phyloP scores from a whole-genome alignment of 2,329 filamentous ascomycete species.

The Dactylellina sp. region DNA sequence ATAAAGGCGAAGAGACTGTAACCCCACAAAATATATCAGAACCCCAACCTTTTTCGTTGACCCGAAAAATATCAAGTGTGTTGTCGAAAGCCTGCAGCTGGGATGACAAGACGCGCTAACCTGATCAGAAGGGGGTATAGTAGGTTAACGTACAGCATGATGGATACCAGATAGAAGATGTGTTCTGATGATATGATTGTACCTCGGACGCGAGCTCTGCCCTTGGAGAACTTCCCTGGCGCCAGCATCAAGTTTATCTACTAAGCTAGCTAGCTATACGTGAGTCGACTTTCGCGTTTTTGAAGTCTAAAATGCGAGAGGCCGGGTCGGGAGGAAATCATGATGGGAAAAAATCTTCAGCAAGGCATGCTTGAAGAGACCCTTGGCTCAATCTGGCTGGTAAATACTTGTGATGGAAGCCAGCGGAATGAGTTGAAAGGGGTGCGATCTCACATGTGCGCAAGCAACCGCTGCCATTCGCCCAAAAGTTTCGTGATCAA shows the following conservation, averaged over 20 bases:
- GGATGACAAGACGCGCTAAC: slow-evolving; percentile 11
- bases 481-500: slow-evolving; percentile 9
- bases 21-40: slow-evolving; percentile 12
- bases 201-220: slow-evolving; percentile 19
- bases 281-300: too few relatives aligned
- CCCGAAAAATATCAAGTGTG: background rate
- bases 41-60: slow-evolving; percentile 1
- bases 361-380: slow-evolving; percentile 2
- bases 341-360: slow-evolving; percentile 17
- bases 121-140: slow-evolving; percentile 15
- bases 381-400: slow-evolving; percentile 46
- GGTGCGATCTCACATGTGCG: slow-evolving; percentile 24
- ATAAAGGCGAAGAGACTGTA: slow-evolving; percentile 36
- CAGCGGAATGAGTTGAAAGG: slow-evolving; percentile 19
- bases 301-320: slow-evolving; percentile 7
- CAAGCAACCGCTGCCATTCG: slow-evolving; percentile 22
- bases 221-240: slow-evolving; percentile 16
- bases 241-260: slow-evolving; percentile 34
- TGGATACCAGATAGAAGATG: slow-evolving; percentile 45
- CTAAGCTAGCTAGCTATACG: background rate
- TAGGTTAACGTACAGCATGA: slow-evolving; percentile 52
- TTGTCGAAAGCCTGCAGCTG: slow-evolving; percentile 2
- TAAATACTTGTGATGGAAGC: slow-evolving; percentile 38
- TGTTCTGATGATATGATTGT: slow-evolving; percentile 28
- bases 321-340: slow-evolving; percentile 2